Conservation (phyloP, 2,329 filamentous ascomycete species). For the Endoconidiophora polonica region DNA sequence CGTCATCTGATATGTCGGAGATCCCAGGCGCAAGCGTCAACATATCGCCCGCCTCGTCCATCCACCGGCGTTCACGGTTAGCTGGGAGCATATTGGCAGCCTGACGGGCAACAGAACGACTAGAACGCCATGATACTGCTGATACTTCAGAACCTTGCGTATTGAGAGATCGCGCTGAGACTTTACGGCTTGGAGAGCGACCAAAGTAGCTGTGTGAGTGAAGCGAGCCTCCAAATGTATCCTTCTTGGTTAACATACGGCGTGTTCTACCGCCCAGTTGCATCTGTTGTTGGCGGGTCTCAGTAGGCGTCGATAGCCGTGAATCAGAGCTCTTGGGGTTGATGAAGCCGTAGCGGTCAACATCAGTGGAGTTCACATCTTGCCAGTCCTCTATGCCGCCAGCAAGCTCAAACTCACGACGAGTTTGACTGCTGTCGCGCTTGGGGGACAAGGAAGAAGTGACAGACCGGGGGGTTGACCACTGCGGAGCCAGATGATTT, state of each 20-base stretch:
- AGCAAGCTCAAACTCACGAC: slow-evolving; percentile 31
- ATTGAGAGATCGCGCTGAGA: slow-evolving; percentile 41
- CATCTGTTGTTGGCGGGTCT: slow-evolving; percentile 15
- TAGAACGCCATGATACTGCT: slow-evolving; percentile 33
- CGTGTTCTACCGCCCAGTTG: slow-evolving; percentile 19
- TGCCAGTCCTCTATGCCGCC: slow-evolving; percentile 52
- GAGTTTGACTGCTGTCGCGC: slow-evolving; percentile 26
- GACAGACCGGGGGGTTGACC: slow-evolving; percentile 25
- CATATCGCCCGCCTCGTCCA: slow-evolving; percentile 53
- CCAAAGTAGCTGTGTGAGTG: slow-evolving; percentile 18
- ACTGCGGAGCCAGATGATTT: slow-evolving; percentile 19
- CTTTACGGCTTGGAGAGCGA: slow-evolving; percentile 34
- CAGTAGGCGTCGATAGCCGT: slow-evolving; percentile 25
- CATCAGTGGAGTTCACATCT: slow-evolving; percentile 40
- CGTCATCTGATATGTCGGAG: slow-evolving; percentile 38
- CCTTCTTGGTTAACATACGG: slow-evolving; percentile 24
- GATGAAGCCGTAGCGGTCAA: slow-evolving; percentile 56
- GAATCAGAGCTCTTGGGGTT: slow-evolving; percentile 22
- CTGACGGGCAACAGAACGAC: slow-evolving; percentile 37
- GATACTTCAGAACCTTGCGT: slow-evolving; percentile 39
- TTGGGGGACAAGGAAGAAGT: slow-evolving; percentile 24
- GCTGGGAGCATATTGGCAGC: slow-evolving; percentile 43
- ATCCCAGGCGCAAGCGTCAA: slow-evolving; percentile 42
- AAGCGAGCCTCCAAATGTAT: slow-evolving; percentile 17
- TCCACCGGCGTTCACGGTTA: slow-evolving; percentile 42